phyloP scores from a whole-genome alignment of 805 yeast genomes.

The Priceomyces castillae region DNA sequence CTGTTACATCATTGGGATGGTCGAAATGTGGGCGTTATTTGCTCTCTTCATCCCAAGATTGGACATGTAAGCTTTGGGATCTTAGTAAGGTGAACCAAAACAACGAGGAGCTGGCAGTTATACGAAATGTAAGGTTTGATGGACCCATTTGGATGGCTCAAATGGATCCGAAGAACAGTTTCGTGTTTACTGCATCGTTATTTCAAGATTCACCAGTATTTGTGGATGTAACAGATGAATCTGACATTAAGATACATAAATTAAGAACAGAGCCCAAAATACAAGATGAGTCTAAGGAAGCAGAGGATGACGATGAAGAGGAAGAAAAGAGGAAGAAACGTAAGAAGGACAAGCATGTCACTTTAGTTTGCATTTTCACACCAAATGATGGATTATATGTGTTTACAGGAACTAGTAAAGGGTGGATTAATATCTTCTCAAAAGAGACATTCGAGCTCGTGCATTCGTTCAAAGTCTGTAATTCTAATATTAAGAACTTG shows the following conservation, averaged over 20 bases:
- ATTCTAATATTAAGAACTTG: conserved; percentile 68
- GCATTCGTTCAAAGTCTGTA: conserved; percentile 55
- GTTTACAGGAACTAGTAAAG: conserved; percentile 77
- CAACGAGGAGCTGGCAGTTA: conserved; percentile 25
- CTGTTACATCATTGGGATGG: conserved; percentile 77
- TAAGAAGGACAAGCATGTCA: conserved; percentile 36
- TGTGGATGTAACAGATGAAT: conserved; percentile 38
- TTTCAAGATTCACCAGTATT: conserved; percentile 59
- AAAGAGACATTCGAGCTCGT: conserved; percentile 33
- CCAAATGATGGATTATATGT: conserved; percentile 52
- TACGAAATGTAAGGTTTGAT: conserved; percentile 51
- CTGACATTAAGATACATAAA: conserved; percentile 14
- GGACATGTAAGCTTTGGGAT: conserved; percentile 84
- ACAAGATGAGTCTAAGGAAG: conserved; percentile 5
- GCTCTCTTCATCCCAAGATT: conserved; percentile 73
- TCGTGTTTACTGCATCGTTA: conserved; percentile 58
- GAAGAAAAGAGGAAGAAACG: conserved; percentile 15
- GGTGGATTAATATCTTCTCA: conserved; percentile 59
- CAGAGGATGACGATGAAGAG: conserved; percentile 11
- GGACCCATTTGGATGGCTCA: conserved; percentile 73
- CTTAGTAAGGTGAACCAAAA: conserved; percentile 36
- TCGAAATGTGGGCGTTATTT: conserved; percentile 67
- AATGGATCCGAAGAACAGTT: conserved; percentile 48
- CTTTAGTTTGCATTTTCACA: conserved; percentile 51
- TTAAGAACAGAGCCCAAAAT: conserved; percentile 19